Evolutionary conservation across 768 basidiomycete genomes (phyloP), one percentile per base, ranked within the genome.

Genomic region (Leccinellum luteum): DNA sequence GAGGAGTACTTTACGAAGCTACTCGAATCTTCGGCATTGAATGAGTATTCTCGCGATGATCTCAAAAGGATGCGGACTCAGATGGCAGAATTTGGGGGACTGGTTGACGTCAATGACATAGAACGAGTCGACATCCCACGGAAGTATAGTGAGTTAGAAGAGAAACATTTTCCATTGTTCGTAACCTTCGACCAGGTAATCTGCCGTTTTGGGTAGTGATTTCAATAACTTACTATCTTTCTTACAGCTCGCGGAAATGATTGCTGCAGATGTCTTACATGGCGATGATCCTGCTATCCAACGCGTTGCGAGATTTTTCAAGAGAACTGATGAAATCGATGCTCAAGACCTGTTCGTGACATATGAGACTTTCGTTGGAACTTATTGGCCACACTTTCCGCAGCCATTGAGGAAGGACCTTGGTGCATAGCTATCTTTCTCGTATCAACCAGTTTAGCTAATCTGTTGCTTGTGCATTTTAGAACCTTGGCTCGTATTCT

Each of bases 101-200:
- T 66, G 23, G 38, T 67, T 0, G 81, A 85, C 25, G 21, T 6
- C 3, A 59, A 66, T 0, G 62, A 82, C 58, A 2, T 66, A 69
- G 52, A 73, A 6, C 59, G 28, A 23, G 48, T 30, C 7, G 56
- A 58, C 43, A 60, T 72, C 13, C 87, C 87, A 1, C 53, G 61
- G 27, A 75, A 65, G 34, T 90, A 79, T 58, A 86, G 85, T 51
- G 75, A 78, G 10, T 73, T 90, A 15, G 66, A 75, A 38, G 85
- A 86, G 34, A 63, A 75, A 0, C 80, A 90, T 63, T 90, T 90
- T 54, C 89, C 89, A 0, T 68, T 90, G 43, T 90, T 90, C 60
- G 64, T 87, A 1, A 86, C 88, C 0, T 86, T 84, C 54, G 82
- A 89, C 63, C 74, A 77, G 52, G 88, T 86, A 59, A 48, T 78